Base-by-base conservation (phyloP, 108 stramenopile species). In the Fragilaria radians region DNA sequence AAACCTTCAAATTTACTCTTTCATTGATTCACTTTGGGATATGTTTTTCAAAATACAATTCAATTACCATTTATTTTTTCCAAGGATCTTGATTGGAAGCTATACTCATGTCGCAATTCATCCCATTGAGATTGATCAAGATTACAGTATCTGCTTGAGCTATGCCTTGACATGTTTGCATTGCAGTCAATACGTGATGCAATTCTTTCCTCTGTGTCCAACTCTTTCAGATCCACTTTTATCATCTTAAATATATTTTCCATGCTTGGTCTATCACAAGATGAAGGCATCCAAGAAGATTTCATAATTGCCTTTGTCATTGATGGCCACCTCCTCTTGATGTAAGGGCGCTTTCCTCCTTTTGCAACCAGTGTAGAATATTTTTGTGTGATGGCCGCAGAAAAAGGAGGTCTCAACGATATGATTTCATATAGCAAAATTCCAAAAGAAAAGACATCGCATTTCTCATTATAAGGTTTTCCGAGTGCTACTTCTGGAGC, bases 391-490 rank as follows among this genome's bases (percentile, higher is more conserved):
- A 7, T 42, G 11, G 14, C 7, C 14, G 11, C 14, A 42, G 36
- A 14, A 59, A 89, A 82, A 21, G 88, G 85, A 17, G 81, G 81
- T 59, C 84, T 81, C 57, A 88, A 46, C 2, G 78, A 75, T 36
- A 79, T 65, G 28, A 88, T 80, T 29, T 75, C 79, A 80, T 81
- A 84, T 48, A 83, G 46, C n/a, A 88, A 59, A 72, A 84, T 83
- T n/a, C 80, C 68, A 72, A 83, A 88, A 11, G 79, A 81, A 63
- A 82, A 88, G 4, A 83, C 81, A 59, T 90, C 88, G 7, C 79
- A 72, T 57, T 49, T 59, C 22, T 72, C 57, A 60, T 83, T 84
- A 74, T 91, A 79, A 27, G 84, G 86, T 31, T 59, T 28, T 24
- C 79, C 68, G 19, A 81, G 45, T 0, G 80, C 82, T 21, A 83